A percentile compares a stretch with the other conserved stretches of the same genome.
phyloP scores from a whole-genome alignment of 306 rosid species.

The Quercus agrifolia region DNA sequence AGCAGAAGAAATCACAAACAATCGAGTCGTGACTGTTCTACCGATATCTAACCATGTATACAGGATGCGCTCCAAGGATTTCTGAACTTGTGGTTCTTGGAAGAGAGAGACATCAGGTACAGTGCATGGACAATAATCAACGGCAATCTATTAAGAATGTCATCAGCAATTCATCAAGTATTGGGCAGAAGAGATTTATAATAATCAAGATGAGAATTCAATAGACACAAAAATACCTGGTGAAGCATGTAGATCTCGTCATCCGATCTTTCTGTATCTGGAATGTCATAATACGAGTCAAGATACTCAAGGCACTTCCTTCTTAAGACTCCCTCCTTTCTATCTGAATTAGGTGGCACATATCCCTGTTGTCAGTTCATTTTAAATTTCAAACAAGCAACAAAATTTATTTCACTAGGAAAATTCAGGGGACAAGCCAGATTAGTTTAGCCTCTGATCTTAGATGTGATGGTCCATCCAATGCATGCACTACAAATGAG shows the following conservation, averaged over 20 bases:
- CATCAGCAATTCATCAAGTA: slow-evolving; percentile 20
- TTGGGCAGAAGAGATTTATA: slow-evolving; percentile 2
- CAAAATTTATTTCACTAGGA: too few species aligned
- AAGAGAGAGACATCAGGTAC: slow-evolving; percentile 89
- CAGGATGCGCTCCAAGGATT: slow-evolving; percentile 87
- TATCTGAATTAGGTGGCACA: too few species aligned
- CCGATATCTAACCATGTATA: slow-evolving; percentile 62
- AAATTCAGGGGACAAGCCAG: too few species aligned
- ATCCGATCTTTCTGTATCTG: slow-evolving; percentile 83
- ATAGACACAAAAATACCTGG: slow-evolving; percentile 51
- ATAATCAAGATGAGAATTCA: slow-evolving; percentile 15
- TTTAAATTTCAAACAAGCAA: too few species aligned
- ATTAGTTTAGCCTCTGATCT: too few species aligned
- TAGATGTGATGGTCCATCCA: too few species aligned
- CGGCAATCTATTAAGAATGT: slow-evolving; percentile 52
- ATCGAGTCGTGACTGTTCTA: neutral
- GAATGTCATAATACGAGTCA: slow-evolving; percentile 81
- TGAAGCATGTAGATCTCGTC: slow-evolving; percentile 95
- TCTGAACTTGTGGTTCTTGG: slow-evolving; percentile 84
- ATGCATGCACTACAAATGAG: too few species aligned
- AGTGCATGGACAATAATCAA: slow-evolving; percentile 85
- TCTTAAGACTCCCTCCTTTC: too few species aligned
- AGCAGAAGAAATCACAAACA: neutral
- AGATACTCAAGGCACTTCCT: too few species aligned
- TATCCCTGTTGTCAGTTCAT: too few species aligned